Percentiles rank a stretch among this genome's conserved stretches.
Conservation (phyloP, 495 filamentous ascomycete species). For the Penicillium psychrofluorescens region DNA sequence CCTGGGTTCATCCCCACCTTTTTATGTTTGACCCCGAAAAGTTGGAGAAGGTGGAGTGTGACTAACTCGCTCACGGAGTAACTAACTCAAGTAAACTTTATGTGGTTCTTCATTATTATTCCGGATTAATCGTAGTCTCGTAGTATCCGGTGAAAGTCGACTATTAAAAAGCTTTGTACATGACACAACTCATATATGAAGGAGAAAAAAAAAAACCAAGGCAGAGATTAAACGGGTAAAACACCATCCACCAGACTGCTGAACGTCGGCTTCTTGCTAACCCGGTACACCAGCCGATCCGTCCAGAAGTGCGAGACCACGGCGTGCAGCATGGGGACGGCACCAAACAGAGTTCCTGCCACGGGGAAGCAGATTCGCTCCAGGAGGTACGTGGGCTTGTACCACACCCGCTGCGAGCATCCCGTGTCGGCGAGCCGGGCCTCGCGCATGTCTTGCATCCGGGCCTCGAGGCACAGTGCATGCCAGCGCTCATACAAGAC, state of each 20-base stretch:
- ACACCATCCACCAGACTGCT: slow-evolving; percentile 3
- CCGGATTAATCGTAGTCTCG: not conserved
- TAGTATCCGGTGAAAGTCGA: not conserved
- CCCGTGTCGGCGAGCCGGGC: slow-evolving; percentile 54
- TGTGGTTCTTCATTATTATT: not conserved
- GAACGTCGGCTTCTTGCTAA: slow-evolving; percentile 53
- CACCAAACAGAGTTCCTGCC: slow-evolving; percentile 54
- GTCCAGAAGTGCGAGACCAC: slow-evolving; percentile 63
- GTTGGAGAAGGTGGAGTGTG: slow-evolving; percentile 13
- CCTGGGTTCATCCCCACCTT: no score
- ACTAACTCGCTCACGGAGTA: not conserved
- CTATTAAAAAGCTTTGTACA: not conserved
- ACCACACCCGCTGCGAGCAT: slow-evolving; percentile 46
- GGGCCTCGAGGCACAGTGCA: slow-evolving; percentile 41
- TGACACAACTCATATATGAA: not conserved
- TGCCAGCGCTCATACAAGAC: slow-evolving; percentile 58
- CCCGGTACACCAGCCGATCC: slow-evolving; percentile 54
- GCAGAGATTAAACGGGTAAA: not conserved
- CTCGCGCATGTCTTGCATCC: slow-evolving; percentile 56
- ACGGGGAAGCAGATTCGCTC: slow-evolving; percentile 54
- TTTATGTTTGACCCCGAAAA: not conserved
- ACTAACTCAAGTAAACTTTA: not conserved
- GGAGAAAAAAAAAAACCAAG: not conserved
- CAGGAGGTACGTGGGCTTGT: slow-evolving; percentile 36
- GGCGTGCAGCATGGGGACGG: slow-evolving; percentile 54